Base-by-base conservation (phyloP, 2,329 filamentous ascomycete species). In the Phaeoacremonium minimum region DNA sequence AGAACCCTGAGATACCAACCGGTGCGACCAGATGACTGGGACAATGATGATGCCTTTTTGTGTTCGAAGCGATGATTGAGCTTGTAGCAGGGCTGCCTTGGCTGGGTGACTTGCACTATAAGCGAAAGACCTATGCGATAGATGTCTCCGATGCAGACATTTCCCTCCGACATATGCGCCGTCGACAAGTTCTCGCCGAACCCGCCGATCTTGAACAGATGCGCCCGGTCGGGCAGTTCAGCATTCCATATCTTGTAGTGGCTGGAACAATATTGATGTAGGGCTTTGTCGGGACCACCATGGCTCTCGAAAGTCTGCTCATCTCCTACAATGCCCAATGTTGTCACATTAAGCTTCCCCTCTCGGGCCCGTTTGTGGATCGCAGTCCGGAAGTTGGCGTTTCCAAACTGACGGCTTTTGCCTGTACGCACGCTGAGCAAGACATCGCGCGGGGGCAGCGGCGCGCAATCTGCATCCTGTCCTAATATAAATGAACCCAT, bases 41-140 rank as follows among this genome's bases (percentile, higher is more conserved):
- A 14, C 4, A 33, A 7, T 7, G 14, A 20, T 14, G 31, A 33
- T 20, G 26, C 26, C 18, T 33, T 33, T 12, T 20, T 33, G 31
- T 20, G 9, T 15, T 20, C 17, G 13, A 33, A 33, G 0, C 31
- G 31, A 15, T 33, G 31, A 13, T 33, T 33, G 14, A 33, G 31
- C 31, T 33, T 33, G n/a, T 33, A 33, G 6, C 31, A 33, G 3
- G 31, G 31, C 31, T 33, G 31, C 14, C 31, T 14, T 20, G 31
- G 31, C 31, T 33, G 18, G 7, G 18, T 33, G 31, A 33, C 31
- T n/a, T 33, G 31, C 31, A 33, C 31, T 14, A 33, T 12, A 4
- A 33, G 18, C 17, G 19, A 18, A 15, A 20, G 9, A 7, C 31
- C 31, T 18, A 33, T 18, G 14, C 31, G 31, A 3, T 22, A 28